Evolutionary conservation across 495 filamentous ascomycete genomes (phyloP).

Genomic region (Neurospora sp.): DNA sequence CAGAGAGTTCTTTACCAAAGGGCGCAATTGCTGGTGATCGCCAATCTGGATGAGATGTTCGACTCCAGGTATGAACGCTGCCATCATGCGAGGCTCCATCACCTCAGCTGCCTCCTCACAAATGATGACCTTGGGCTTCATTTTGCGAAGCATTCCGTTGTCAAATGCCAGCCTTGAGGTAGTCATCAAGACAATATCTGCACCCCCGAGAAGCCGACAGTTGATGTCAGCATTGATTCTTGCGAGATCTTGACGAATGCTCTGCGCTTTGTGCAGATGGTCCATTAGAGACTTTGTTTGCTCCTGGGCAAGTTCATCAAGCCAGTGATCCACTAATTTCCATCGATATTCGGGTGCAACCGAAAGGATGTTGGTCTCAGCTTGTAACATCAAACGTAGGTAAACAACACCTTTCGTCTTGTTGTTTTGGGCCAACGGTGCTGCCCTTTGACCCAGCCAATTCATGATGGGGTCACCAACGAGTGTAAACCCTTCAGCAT

Average conservation of each 20-base stretch:
- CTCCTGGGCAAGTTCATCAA: neutral
- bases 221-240: conserved; percentile 38
- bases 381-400: too few relatives aligned
- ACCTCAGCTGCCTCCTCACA: conserved; percentile 76
- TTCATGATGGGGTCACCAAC: neutral
- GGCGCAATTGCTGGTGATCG: conserved; percentile 65
- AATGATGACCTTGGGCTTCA: conserved; percentile 58
- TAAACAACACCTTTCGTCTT: too few relatives aligned
- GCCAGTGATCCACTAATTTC: conserved; percentile 5
- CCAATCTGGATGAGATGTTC: conserved; percentile 74
- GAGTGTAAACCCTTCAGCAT: neutral
- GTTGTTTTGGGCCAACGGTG: too few relatives aligned
- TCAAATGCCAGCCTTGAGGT: conserved; percentile 64
- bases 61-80: conserved; percentile 56
- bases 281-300: neutral
- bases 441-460: conserved; percentile 1
- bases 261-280: neutral
- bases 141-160: conserved; percentile 46
- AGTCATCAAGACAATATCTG: conserved; percentile 63
- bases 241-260: conserved; percentile 13
- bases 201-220: conserved; percentile 39
- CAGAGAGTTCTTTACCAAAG: conserved; percentile 27
- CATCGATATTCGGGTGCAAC: too few relatives aligned
- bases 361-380: neutral
- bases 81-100: conserved; percentile 58